phyloP scores from a whole-genome alignment of 768 basidiomycete genomes.

The Amanita rubescens region DNA sequence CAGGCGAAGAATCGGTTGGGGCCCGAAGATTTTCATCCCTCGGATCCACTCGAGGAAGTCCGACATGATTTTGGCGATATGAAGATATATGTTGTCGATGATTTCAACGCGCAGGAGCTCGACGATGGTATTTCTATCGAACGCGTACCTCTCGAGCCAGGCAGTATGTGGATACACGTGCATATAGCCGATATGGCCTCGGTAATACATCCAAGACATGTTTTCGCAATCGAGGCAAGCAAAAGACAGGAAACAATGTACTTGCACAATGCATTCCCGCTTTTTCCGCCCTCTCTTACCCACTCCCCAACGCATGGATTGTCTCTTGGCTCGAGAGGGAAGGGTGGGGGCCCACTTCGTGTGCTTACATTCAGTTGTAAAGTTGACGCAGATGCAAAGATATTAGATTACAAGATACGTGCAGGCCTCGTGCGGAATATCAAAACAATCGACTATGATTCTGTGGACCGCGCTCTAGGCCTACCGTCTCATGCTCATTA shows the following conservation, averaged over 20 bases:
- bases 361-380: conserved; percentile 79
- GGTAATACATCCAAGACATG: conserved; percentile 63
- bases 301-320: conserved; percentile 34
- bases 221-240: conserved; percentile 51
- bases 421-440: conserved; percentile 73
- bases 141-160: conserved; percentile 48
- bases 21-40: conserved; percentile 54
- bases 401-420: conserved; percentile 62
- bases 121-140: conserved; percentile 93
- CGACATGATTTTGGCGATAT: conserved; percentile 83
- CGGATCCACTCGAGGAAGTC: conserved; percentile 59
- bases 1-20: conserved; percentile 31
- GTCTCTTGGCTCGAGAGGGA: conserved; percentile 28
- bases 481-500: conserved; percentile 14
- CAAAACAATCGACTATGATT: conserved; percentile 53
- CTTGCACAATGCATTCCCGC: conserved; percentile 51
- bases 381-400: conserved; percentile 51
- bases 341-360: conserved; percentile 35
- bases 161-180: conserved; percentile 72
- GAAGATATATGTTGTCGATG: conserved; percentile 85
- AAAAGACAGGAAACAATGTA: conserved; percentile 50
- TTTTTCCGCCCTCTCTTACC: conserved; percentile 61
- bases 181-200: conserved; percentile 93
- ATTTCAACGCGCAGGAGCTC: conserved; percentile 69
- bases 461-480: conserved; percentile 50